Conservation (phyloP, 1,139 yeast genomes). For the Sugiyamaella novakii region DNA sequence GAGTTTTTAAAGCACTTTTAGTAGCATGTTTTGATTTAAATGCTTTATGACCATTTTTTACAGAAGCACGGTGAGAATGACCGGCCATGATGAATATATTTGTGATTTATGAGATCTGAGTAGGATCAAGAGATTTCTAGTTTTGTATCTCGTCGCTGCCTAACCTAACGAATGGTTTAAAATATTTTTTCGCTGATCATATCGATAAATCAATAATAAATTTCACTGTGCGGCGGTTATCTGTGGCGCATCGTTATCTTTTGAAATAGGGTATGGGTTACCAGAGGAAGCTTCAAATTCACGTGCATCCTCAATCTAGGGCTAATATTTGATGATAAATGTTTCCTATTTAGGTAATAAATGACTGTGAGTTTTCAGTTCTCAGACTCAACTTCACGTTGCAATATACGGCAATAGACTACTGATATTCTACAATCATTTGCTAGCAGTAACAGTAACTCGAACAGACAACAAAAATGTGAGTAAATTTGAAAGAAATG, state of each 20-base stretch:
- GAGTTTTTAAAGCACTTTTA: constrained; percentile 82
- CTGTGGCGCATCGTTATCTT: constrained; percentile 11
- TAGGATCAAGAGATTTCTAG: too few species aligned
- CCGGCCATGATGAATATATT: constrained; percentile 20
- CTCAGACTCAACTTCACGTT: neutral
- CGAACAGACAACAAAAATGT: constrained; percentile 12
- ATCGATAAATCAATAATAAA: neutral
- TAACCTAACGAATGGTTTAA: too few species aligned
- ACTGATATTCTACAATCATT: neutral
- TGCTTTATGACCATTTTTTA: constrained; percentile 82
- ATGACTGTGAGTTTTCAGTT: neutral
- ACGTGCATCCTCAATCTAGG: too few species aligned
- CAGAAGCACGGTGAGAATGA: constrained; percentile 66
- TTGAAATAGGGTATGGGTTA: neutral
- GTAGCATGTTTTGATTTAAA: constrained; percentile 90
- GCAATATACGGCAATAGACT: neutral
- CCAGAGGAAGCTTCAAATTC: too few species aligned
- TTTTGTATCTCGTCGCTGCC: too few species aligned
- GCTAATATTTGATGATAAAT: neutral
- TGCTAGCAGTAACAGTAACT: constrained; percentile 13
- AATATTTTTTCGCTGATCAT: constrained; percentile 14
- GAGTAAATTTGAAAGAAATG: constrained; percentile 4
- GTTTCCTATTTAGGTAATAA: constrained; percentile 9
- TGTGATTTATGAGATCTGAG: neutral
- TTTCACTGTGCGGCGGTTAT: constrained; percentile 13